Evolutionary conservation across 2,329 filamentous ascomycete genomes (phyloP).

Genomic region (Acrocalymma vagum): DNA sequence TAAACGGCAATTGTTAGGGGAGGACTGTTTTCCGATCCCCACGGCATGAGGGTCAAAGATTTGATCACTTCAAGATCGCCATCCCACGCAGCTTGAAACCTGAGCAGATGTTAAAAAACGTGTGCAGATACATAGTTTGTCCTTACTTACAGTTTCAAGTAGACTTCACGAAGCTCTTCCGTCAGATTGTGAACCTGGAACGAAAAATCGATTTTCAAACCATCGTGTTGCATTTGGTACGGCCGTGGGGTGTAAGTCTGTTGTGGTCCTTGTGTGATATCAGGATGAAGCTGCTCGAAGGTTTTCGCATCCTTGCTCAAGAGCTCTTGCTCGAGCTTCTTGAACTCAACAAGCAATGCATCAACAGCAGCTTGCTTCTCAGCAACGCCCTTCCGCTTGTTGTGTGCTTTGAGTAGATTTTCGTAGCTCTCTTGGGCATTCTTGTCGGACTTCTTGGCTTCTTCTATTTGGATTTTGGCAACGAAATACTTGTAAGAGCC

Average conservation of each 20-base stretch:
- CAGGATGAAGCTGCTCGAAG: conserved; percentile 70
- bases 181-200: conserved; percentile 63
- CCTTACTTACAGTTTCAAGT: conserved; percentile 67
- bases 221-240: conserved; percentile 32
- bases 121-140: not conserved
- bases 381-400: conserved; percentile 38
- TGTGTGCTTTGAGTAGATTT: conserved; percentile 19
- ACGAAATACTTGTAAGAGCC: conserved; percentile 70
- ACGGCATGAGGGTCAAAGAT: conserved; percentile 66
- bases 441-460: conserved; percentile 49
- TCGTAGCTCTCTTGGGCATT: conserved; percentile 42
- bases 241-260: not conserved
- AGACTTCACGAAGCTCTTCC: conserved; percentile 64
- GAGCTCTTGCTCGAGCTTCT: conserved; percentile 64
- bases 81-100: conserved; percentile 76
- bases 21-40: conserved; percentile 62
- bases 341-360: conserved; percentile 60
- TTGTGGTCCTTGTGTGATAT: conserved; percentile 9
- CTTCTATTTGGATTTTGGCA: conserved; percentile 51
- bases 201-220: conserved; percentile 60
- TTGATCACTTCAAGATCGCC: conserved; percentile 75
- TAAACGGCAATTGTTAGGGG: conserved; percentile 67
- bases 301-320: conserved; percentile 70
- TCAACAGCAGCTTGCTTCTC: conserved; percentile 67
- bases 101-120: conserved; percentile 40